Percentiles rank a stretch among this genome's conserved stretches.
Conservation (phyloP, 345 rosid species). For the Lepidium africanum region DNA sequence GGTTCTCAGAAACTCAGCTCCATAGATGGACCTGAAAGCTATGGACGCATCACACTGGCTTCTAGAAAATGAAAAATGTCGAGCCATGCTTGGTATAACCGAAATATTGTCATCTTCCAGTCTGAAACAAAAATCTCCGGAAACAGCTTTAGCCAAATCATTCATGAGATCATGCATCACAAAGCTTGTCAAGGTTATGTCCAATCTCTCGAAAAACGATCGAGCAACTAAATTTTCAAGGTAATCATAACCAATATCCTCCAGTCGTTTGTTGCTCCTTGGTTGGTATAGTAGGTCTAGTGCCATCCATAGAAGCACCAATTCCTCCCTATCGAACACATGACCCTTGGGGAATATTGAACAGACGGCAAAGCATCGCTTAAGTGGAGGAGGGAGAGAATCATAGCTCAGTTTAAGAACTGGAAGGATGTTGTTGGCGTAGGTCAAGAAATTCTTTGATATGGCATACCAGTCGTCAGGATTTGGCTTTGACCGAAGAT, state of each 20-base stretch:
- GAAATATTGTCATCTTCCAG: constrained; percentile 17
- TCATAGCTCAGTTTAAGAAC: constrained; percentile 26
- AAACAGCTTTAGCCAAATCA: constrained; percentile 34
- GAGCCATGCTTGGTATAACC: constrained; percentile 13
- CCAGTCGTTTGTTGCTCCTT: constrained; percentile 19
- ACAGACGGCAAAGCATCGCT: constrained; percentile 34
- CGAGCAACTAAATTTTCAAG: constrained; percentile 10
- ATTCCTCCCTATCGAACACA: constrained; percentile 20
- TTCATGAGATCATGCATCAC: constrained; percentile 39
- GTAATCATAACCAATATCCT: constrained; percentile 26
- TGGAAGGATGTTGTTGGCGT: constrained; percentile 13
- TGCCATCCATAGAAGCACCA: constrained; percentile 36
- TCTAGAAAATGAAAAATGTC: constrained; percentile 36
- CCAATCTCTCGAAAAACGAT: constrained; percentile 19
- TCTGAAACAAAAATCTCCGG: constrained; percentile 34
- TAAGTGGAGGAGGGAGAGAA: constrained; percentile 28
- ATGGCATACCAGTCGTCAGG: constrained; percentile 17
- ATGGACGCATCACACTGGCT: constrained; percentile 26
- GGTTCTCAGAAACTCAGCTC: constrained; percentile 24
- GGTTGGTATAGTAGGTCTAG: constrained; percentile 30
- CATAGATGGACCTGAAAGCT: constrained; percentile 17
- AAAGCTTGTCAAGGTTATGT: constrained; percentile 16
- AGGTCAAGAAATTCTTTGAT: constrained; percentile 20
- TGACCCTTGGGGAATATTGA: constrained; percentile 32
- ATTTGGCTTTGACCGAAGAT: constrained; percentile 18